Evolutionary conservation across 192 early-diverging fungal genomes (phyloP).

Genomic region (Polychytrium aggregatum): DNA sequence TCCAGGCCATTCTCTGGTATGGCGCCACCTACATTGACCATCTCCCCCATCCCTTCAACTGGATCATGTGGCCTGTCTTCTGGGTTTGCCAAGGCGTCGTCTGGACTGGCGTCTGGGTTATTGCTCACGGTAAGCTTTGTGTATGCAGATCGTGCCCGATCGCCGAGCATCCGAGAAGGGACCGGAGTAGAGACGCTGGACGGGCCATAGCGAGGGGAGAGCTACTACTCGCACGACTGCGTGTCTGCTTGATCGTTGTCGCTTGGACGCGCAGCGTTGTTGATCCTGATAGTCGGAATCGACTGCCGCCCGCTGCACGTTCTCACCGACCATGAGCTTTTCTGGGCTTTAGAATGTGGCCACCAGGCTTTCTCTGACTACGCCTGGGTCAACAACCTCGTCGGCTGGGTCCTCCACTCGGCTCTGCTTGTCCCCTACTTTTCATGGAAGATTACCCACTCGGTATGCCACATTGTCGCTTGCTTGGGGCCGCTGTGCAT

Average conservation of each 20-base stretch:
- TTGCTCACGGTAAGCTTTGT: conserved; percentile 11
- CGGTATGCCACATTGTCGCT: too few species aligned
- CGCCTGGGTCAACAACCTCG: conserved; percentile 61
- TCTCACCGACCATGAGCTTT: too few species aligned
- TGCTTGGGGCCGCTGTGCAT: too few species aligned
- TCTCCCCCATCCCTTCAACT: conserved; percentile 24
- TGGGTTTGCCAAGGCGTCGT: conserved; percentile 70
- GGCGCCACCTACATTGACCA: conserved; percentile 36
- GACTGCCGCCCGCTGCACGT: too few species aligned
- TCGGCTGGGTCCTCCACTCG: conserved; percentile 73
- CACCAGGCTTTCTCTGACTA: conserved; percentile 72
- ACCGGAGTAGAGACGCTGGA: too few species aligned
- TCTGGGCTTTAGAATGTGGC: conserved; percentile 67
- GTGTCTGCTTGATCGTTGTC: not conserved
- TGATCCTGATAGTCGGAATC: too few species aligned
- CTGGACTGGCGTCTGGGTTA: conserved; percentile 70
- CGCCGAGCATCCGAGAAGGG: too few species aligned
- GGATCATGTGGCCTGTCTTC: conserved; percentile 56
- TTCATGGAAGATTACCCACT: conserved; percentile 16
- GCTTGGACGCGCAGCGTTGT: too few species aligned
- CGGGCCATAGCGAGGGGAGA: too few species aligned
- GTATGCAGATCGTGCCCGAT: too few species aligned
- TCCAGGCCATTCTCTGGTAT: conserved; percentile 51
- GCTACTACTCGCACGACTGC: not conserved
- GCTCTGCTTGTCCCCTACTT: conserved; percentile 68